phyloP scores from a whole-genome alignment of 2,329 filamentous ascomycete species.

The Hymenoscyphus albidus region DNA sequence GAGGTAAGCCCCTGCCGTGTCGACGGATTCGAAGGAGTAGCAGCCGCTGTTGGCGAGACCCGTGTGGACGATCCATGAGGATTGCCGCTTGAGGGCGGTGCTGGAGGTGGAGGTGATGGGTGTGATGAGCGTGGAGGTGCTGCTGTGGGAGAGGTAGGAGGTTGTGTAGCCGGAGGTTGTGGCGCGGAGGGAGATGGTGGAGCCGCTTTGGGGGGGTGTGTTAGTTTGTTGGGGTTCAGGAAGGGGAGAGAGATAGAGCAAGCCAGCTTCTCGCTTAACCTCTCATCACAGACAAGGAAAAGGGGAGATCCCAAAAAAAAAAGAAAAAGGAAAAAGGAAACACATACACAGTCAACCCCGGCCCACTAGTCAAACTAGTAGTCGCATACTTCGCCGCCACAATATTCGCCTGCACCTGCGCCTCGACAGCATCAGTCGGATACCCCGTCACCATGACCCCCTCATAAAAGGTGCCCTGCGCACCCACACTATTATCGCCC shows the following conservation, averaged over 20 bases:
- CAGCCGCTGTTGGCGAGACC: conserved; percentile 56
- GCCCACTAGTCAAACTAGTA: conserved; percentile 45
- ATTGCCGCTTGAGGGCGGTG: conserved; percentile 46
- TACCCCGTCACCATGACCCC: conserved; percentile 62
- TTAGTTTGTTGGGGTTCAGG: too few species aligned
- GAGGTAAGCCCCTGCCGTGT: conserved; percentile 55
- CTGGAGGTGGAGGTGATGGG: conserved; percentile 48
- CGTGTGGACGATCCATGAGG: conserved; percentile 50
- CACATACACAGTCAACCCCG: conserved; percentile 19
- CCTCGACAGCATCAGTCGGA: conserved; percentile 56
- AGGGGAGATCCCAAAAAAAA: too few species aligned
- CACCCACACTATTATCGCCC: conserved; percentile 54
- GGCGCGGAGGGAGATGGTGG: conserved; percentile 49
- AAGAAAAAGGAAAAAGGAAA: too few species aligned
- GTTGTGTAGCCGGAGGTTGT: conserved; percentile 53
- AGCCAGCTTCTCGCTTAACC: too few species aligned
- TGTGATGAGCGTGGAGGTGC: conserved; percentile 48
- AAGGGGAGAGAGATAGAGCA: conserved; percentile 31
- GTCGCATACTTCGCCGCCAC: conserved; percentile 54
- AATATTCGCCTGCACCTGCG: conserved; percentile 56
- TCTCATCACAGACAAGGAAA: too few species aligned
- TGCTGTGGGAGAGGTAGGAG: conserved; percentile 52
- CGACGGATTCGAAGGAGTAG: conserved; percentile 57
- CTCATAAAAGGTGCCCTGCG: conserved; percentile 62
- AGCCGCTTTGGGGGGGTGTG: conserved; percentile 39